Base-by-base conservation (phyloP, 1,284 basidiomycete species). In the Peniophora sp. region DNA sequence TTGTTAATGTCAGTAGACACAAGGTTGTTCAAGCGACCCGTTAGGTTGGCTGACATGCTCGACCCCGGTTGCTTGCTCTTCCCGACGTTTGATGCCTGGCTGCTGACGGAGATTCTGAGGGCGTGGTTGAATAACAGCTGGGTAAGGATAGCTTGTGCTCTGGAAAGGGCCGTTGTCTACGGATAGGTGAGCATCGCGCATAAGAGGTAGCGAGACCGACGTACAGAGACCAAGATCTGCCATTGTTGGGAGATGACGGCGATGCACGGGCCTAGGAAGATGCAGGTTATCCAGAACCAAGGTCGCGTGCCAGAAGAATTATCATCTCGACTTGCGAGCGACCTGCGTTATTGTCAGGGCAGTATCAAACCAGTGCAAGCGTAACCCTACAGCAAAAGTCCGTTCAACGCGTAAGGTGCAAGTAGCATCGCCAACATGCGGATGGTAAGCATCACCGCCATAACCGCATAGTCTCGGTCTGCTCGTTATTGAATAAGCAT, bases 221-320 rank as follows among this genome's bases (percentile, higher is more conserved):
- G 45, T 45, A 61, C 73, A 11, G 66, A 65, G 45, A 75, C 59
- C 58, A 71, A 78, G 38, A 77, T 71, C 52, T 77, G 81, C 69
- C 72, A 75, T 52, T 83, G 70, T 45, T 68, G 63, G 8, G 60
- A 60, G 10, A 71, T 48, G 3, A 68, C 67, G 14, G 66, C 66
- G 45, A 72, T 27, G 12, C 77, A 59, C 2, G 83, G 83, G 8
- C 79, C 84, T 2, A 81, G 19, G 62, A 85, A 81, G 9, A 89
- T 70, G 60, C 74, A 69, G 2, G 66, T 45, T 35, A 88, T 75
- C 85, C 86, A 89, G 20, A 87, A 73, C 75, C 69, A 74, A 0
- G 78, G 77, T 11, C 68, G 62, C 39, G 78, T 62, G 3, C 58
- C 52, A 0, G 58, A 55, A 0, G 69, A 65, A 10, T 57, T 66